Evolutionary conservation across 176 grass and related monocot species (phyloP).

Genomic region (Urochloa ruziziensis): DNA sequence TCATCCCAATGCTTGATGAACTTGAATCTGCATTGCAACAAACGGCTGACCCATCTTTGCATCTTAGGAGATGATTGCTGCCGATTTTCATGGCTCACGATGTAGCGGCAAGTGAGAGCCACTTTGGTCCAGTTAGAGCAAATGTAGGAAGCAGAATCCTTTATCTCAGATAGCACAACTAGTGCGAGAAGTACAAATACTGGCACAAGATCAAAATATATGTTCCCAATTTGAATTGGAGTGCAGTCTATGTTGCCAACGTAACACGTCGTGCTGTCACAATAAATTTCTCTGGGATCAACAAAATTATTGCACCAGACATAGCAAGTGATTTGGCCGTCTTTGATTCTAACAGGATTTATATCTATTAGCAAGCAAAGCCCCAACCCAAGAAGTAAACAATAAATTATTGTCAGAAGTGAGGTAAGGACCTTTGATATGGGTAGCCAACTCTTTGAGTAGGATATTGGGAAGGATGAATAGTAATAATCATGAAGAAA

Average conservation of each 20-base stretch:
- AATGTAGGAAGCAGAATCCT: not conserved
- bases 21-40: not conserved
- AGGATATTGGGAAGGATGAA: not conserved
- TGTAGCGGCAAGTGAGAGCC: not conserved
- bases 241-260: no score
- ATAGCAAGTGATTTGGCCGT: not conserved
- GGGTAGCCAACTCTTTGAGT: not conserved
- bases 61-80: not conserved
- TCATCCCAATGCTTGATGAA: not conserved
- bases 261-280: no score
- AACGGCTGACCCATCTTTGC: not conserved
- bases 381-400: not conserved
- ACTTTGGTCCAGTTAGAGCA: slow-evolving; percentile 13
- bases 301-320: no score
- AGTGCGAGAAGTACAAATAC: not conserved
- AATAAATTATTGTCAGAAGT: not conserved
- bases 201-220: no score
- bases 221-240: no score
- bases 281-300: no score
- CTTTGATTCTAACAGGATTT: no score
- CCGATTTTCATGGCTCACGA: not conserved
- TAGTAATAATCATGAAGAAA: not conserved
- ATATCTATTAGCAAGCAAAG: no score
- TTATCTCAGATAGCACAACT: not conserved
- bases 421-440: not conserved